A percentile compares a stretch with the other conserved stretches of the same genome.
Evolutionary conservation across 2,329 filamentous ascomycete genomes (phyloP).

Genomic region (Fusarium setosum): DNA sequence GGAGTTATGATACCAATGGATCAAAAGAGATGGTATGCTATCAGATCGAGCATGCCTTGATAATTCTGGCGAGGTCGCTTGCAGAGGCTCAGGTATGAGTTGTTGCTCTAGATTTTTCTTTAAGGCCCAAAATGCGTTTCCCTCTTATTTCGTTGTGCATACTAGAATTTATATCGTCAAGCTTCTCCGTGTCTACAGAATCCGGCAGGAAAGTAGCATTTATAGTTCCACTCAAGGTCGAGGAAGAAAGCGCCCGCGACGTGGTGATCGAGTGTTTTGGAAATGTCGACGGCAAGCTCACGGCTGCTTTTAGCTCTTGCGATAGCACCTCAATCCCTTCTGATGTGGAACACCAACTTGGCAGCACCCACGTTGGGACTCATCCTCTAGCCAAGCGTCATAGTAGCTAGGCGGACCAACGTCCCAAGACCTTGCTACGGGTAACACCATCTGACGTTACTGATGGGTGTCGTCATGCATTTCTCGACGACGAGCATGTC

Average conservation of each 20-base stretch:
- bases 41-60: too few relatives aligned
- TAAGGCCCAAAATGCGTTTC: too few relatives aligned
- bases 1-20: too few relatives aligned
- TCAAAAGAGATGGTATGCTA: too few relatives aligned
- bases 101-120: too few relatives aligned
- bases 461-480: conserved; percentile 36
- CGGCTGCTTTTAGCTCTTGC: conserved; percentile 32
- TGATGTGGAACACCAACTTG: conserved; percentile 29
- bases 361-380: conserved; percentile 33
- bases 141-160: neutral
- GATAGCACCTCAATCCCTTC: neutral
- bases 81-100: too few relatives aligned
- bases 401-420: conserved; percentile 13
- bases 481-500: conserved; percentile 26
- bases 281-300: conserved; percentile 30
- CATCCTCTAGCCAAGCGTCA: conserved; percentile 39
- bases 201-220: neutral
- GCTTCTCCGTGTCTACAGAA: neutral
- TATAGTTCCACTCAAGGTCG: neutral
- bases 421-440: conserved; percentile 39
- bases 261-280: conserved; percentile 36
- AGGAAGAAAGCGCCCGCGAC: conserved; percentile 28
- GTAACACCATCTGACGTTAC: conserved; percentile 10
- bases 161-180: neutral
- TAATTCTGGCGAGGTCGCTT: too few relatives aligned